phyloP scores from a whole-genome alignment of 345 rosid species.

The Heritiera fomes region DNA sequence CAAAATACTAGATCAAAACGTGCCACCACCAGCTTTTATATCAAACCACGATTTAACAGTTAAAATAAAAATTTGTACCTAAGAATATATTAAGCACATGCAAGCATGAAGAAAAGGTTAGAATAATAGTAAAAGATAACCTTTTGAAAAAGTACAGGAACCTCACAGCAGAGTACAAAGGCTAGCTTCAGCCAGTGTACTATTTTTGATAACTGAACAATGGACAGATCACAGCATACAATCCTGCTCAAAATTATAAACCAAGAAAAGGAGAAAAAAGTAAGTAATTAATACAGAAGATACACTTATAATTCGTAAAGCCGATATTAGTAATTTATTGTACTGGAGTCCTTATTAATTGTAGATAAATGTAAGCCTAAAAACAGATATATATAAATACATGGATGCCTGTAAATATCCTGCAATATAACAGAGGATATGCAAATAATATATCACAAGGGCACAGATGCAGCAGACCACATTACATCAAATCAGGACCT shows the following conservation, averaged over 20 bases:
- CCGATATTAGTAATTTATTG: background rate
- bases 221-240: conserved; percentile 59
- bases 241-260: conserved; percentile 47
- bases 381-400: background rate
- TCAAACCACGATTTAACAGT: conserved; percentile 6
- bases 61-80: background rate
- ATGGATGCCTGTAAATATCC: background rate
- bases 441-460: background rate
- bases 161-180: conserved; percentile 77
- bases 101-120: conserved; percentile 1
- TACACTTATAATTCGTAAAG: conserved; percentile 1
- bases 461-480: background rate
- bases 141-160: conserved; percentile 75
- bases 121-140: conserved; percentile 37
- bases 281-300: conserved; percentile 10
- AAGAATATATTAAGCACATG: background rate
- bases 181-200: conserved; percentile 74
- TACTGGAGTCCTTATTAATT: conserved; percentile 19
- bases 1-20: background rate
- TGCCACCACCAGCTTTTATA: background rate
- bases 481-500: background rate
- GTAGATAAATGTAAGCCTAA: conserved; percentile 11
- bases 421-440: conserved; percentile 5
- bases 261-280: conserved; percentile 19
- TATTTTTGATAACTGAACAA: conserved; percentile 48